A percentile compares a stretch with the other conserved stretches of the same genome.
phyloP scores from a whole-genome alignment of 306 rosid species.

The Astragalus glycyphyllos region DNA sequence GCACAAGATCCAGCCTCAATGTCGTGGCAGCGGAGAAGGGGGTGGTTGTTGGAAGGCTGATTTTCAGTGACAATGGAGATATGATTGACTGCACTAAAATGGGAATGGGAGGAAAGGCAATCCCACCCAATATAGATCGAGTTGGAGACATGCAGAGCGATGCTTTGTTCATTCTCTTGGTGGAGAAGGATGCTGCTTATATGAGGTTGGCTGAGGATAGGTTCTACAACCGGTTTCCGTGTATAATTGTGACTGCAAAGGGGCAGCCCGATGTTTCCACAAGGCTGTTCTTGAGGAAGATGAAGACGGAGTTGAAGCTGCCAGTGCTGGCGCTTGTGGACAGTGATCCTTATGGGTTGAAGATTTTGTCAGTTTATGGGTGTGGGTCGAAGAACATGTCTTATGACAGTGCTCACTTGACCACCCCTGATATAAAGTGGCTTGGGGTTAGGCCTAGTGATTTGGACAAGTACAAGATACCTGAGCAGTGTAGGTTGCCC shows the following conservation, averaged over 20 bases:
- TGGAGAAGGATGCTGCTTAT: slow-evolving; percentile 95
- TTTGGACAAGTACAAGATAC: slow-evolving; percentile 91
- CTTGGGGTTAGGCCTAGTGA: slow-evolving; percentile 90
- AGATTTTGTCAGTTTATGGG: slow-evolving; percentile 86
- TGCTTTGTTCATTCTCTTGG: slow-evolving; percentile 82
- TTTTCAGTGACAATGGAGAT: slow-evolving; percentile 93
- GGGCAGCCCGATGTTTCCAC: slow-evolving; percentile 96
- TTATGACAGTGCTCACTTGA: slow-evolving; percentile 86
- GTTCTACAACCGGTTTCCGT: slow-evolving; percentile 86
- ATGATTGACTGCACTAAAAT: slow-evolving; percentile 94
- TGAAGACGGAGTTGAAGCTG: slow-evolving; percentile 87
- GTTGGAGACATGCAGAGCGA: slow-evolving; percentile 96
- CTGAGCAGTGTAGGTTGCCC: slow-evolving; percentile 87
- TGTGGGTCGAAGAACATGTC: slow-evolving; percentile 98
- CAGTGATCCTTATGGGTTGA: slow-evolving; percentile 91
- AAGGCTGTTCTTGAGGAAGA: slow-evolving; percentile 83
- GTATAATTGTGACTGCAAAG: slow-evolving; percentile 79
- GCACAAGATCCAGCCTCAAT: slow-evolving; percentile 86
- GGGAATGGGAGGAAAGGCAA: slow-evolving; percentile 97
- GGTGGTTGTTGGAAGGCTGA: slow-evolving; percentile 84
- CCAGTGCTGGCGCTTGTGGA: slow-evolving; percentile 91
- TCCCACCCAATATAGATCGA: slow-evolving; percentile 87
- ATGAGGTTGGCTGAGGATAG: slow-evolving; percentile 91
- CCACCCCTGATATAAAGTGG: slow-evolving; percentile 96
- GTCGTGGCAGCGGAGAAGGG: slow-evolving; percentile 91